Conservation (phyloP, 2,329 filamentous ascomycete genomes). For the Blastomyces percursus region DNA sequence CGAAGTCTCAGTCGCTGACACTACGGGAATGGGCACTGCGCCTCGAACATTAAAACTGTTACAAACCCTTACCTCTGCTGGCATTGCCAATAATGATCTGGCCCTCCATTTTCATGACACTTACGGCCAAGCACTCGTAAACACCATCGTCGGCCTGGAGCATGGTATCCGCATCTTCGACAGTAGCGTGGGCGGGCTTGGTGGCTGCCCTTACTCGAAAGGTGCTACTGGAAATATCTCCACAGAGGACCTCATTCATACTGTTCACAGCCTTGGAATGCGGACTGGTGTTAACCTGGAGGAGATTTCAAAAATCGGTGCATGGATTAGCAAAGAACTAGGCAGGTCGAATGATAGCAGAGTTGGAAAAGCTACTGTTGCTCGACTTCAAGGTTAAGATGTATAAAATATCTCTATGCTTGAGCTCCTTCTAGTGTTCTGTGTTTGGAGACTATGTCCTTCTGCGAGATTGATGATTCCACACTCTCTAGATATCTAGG, state of each 20-base stretch:
- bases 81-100: constrained; percentile 48
- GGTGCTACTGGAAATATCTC: constrained; percentile 56
- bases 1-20: constrained; percentile 55
- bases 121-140: constrained; percentile 54
- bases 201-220: constrained; percentile 54
- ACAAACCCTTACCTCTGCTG: constrained; percentile 48
- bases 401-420: not conserved
- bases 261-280: constrained; percentile 49
- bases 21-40: constrained; percentile 57
- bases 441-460: not conserved
- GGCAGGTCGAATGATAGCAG: constrained; percentile 43
- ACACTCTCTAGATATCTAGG: not conserved
- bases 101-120: constrained; percentile 58
- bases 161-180: constrained; percentile 55
- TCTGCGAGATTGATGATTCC: not conserved
- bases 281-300: constrained; percentile 49
- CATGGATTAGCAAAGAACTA: constrained; percentile 46
- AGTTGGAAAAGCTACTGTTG: constrained; percentile 43
- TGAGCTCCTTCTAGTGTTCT: not conserved
- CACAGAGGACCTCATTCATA: constrained; percentile 53
- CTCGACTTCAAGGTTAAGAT: constrained; percentile 22
- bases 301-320: constrained; percentile 45
- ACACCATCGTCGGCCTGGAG: constrained; percentile 51
- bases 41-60: constrained; percentile 49
- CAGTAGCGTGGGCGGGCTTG: constrained; percentile 51